Evolutionary conservation across 768 basidiomycete species (phyloP), one percentile per base, ranked within the genome.

Genomic region (Panaeolus cyanescens): DNA sequence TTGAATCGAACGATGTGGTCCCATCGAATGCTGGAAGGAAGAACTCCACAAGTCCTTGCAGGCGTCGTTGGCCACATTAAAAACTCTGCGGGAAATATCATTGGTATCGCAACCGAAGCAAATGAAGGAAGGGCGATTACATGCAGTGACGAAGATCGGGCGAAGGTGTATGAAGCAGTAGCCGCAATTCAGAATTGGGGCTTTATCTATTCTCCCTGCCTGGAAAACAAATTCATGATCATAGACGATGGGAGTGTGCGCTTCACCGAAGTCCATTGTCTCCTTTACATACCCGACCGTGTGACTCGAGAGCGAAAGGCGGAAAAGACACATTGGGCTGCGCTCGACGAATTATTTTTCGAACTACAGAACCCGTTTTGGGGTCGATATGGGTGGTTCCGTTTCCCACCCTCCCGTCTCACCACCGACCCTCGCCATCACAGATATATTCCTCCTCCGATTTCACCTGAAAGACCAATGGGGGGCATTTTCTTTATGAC

Each of bases 191-290:
- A 50, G 25, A 50, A 50, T 15, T 50, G 45, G 45, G 45, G 45
- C 25, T 50, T 50, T 9, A 28, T 50, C 25, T 50, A 50, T 28
- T 15, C 10, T 15, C 45, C 45, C 15, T 50, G 45, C 45, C 25
- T 50, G 45, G 45, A 50, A 13, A 50, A 50, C 45, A 50, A 50
- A 20, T 50, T 50, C 19, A 50, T 50, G 45, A 50, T 50, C 45
- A 28, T 50, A 28, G 30, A 13, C 25, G 45, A 50, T 30, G 45
- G 45, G 5, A 50, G 45, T 28, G 45, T 50, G 19, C 45, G 45
- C 15, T 50, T 50, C 25, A 50, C 45, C 1, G 45, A 50, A 13
- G 45, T 50, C 2, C 45, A 50, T 15, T 50, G 45, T 13, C 12
- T 50, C 12, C 22, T 25, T 9, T 50, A 50, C 15, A 50, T 50